Conservation (phyloP, 805 yeast genomes). For the Tetrapisispora namnaoensis region DNA sequence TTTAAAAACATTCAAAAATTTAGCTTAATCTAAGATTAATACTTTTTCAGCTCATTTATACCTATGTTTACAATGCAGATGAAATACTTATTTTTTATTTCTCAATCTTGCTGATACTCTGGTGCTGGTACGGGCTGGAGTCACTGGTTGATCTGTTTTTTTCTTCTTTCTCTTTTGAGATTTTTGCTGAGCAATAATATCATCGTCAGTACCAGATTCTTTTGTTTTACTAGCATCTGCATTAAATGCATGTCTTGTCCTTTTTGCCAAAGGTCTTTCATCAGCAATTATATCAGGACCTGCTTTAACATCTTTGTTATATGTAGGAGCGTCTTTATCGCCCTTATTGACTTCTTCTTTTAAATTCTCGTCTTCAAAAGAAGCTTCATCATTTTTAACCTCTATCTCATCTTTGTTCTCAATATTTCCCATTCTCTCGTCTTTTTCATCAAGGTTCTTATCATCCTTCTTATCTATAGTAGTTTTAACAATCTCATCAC, state of each 20-base stretch:
- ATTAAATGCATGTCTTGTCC: slow-evolving; percentile 17
- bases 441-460: too few relatives aligned
- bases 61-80: not conserved
- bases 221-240: not conserved
- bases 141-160: slow-evolving; percentile 4
- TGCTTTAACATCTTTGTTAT: not conserved
- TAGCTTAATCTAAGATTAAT: too few relatives aligned
- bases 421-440: too few relatives aligned
- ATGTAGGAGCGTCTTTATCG: slow-evolving; percentile 1
- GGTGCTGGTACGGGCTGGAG: slow-evolving; percentile 5
- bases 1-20: too few relatives aligned
- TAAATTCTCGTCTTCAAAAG: too few relatives aligned
- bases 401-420: too few relatives aligned
- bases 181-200: slow-evolving; percentile 1
- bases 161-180: slow-evolving; percentile 16
- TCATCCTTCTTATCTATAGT: too few relatives aligned
- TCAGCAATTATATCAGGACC: not conserved
- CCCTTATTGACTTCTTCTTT: slow-evolving; percentile 5
- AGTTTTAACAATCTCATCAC: too few relatives aligned
- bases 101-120: slow-evolving; percentile 27
- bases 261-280: slow-evolving; percentile 16
- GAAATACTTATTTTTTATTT: slow-evolving; percentile 13
- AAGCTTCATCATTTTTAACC: not conserved
- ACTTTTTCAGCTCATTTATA: too few relatives aligned
- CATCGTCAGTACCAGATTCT: too few relatives aligned